Evolutionary conservation across 495 filamentous ascomycete species (phyloP), one percentile per base, ranked within the genome.

Genomic region (Paragyromitra xinjiangensis): DNA sequence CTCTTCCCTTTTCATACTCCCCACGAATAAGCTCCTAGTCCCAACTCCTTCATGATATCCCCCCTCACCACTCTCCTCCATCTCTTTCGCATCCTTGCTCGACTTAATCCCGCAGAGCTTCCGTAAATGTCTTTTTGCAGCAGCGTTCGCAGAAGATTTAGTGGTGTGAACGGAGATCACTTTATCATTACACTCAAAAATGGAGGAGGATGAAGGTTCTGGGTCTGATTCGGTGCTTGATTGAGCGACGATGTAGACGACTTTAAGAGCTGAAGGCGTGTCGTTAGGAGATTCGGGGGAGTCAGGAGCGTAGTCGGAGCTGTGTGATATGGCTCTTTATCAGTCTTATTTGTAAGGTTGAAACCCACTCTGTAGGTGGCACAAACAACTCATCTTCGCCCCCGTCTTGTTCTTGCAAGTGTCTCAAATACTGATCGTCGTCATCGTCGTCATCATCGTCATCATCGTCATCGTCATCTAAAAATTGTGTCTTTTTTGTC

Each of bases 161-260:
- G 62, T 67, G 14, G 37, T 34, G n/a, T 73, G 71, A 26, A 73
- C 51, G 5, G 62, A 73, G 51, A 73, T 59, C 9, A 73, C 71
- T 56, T 67, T 73, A 48, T 73, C 62, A 19, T 45, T 73, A 19
- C 71, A 76, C 12, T 51, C 22, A 2, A 29, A 50, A 19, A 39
- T 7, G 26, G 64, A 39, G 0, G 63, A 8, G 26, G 69, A 16
- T 3, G 69, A 55, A 19, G 68, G 67, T 9, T 71, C 65, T 40
- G 53, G 19, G 6, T 51, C 50, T 3, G 53, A 58, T 37, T 73
- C 71, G 39, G 26, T 34, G n/a, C 65, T 58, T 12, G 71, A 73
- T 58, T 73, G 71, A 9, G 71, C 67, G 50, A 73, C 71, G 22
- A 73, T 73, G 6, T 73, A 73, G 50, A 73, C 62, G 24, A 56